Evolutionary conservation across 495 filamentous ascomycete genomes (phyloP).

Genomic region (Bombardia bombarda): DNA sequence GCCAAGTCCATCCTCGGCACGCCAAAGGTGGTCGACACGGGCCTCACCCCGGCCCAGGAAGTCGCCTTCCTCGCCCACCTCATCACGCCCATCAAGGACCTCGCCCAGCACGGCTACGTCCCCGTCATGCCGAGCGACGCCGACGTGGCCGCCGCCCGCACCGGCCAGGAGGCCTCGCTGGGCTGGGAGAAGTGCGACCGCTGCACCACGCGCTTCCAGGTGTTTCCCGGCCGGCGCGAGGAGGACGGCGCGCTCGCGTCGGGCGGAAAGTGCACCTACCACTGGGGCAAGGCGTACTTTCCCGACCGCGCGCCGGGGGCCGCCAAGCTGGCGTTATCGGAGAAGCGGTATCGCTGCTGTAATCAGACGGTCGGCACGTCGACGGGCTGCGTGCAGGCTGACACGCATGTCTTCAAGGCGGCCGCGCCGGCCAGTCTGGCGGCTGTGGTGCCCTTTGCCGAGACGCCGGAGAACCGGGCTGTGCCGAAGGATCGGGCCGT

Average conservation of each 20-base stretch:
- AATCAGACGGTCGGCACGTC: conserved; percentile 58
- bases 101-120: conserved; percentile 69
- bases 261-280: conserved; percentile 69
- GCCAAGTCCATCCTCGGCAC: conserved; percentile 18
- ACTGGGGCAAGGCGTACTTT: conserved; percentile 57
- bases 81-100: conserved; percentile 46
- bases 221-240: conserved; percentile 76
- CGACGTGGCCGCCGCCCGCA: conserved; percentile 44
- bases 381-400: conserved; percentile 58
- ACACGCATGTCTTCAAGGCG: conserved; percentile 83
- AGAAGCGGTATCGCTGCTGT: conserved; percentile 72
- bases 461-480: conserved; percentile 58
- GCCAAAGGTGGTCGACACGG: conserved; percentile 52
- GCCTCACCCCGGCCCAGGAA: conserved; percentile 60
- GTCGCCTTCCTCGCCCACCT: conserved; percentile 53
- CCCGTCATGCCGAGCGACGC: conserved; percentile 49
- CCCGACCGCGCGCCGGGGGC: conserved; percentile 33
- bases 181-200: conserved; percentile 87
- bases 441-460: conserved; percentile 65
- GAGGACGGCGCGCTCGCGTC: conserved; percentile 73
- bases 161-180: conserved; percentile 54
- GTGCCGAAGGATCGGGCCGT: conserved; percentile 43
- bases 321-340: conserved; percentile 37
- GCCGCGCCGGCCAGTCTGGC: conserved; percentile 68
- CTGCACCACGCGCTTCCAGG: conserved; percentile 78